Percentiles rank a stretch among this genome's conserved stretches.
Evolutionary conservation across 768 basidiomycete genomes (phyloP).

Genomic region (Mycena floridula): DNA sequence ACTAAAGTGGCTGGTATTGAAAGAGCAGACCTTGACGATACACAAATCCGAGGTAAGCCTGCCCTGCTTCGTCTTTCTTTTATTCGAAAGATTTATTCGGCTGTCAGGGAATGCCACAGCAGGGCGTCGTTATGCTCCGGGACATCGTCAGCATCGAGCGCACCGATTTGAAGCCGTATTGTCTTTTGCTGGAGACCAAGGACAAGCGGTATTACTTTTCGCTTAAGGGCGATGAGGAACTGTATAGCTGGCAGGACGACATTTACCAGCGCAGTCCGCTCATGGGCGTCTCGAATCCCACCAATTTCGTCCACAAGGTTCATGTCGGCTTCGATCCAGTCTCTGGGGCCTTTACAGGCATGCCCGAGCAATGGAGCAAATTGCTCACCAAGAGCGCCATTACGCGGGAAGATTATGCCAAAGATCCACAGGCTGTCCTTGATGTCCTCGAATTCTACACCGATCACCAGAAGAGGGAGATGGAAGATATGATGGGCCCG

Average conservation of each 20-base stretch:
- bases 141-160: slow-evolving; percentile 88
- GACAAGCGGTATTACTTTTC: slow-evolving; percentile 78
- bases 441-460: slow-evolving; percentile 99
- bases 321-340: slow-evolving; percentile 96
- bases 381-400: slow-evolving; percentile 96
- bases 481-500: slow-evolving; percentile 49
- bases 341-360: slow-evolving; percentile 91
- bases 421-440: slow-evolving; percentile 94
- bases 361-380: slow-evolving; percentile 97
- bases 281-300: slow-evolving; percentile 91
- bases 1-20: slow-evolving; percentile 84
- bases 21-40: slow-evolving; percentile 70
- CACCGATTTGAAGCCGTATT: slow-evolving; percentile 92
- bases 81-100: slow-evolving; percentile 2
- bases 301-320: slow-evolving; percentile 98
- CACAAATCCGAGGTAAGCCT: slow-evolving; percentile 86
- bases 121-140: slow-evolving; percentile 56
- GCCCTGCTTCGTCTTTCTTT: neutral
- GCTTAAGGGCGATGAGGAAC: slow-evolving; percentile 89
- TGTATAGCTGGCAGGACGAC: slow-evolving; percentile 99
- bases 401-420: slow-evolving; percentile 95
- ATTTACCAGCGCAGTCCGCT: slow-evolving; percentile 88
- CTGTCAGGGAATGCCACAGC: slow-evolving; percentile 40
- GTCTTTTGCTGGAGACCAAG: slow-evolving; percentile 79
- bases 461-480: slow-evolving; percentile 92